Evolutionary conservation across 257 asterid genomes (phyloP), one percentile per base, ranked within the genome.

Genomic region (Capsicum pubescens): DNA sequence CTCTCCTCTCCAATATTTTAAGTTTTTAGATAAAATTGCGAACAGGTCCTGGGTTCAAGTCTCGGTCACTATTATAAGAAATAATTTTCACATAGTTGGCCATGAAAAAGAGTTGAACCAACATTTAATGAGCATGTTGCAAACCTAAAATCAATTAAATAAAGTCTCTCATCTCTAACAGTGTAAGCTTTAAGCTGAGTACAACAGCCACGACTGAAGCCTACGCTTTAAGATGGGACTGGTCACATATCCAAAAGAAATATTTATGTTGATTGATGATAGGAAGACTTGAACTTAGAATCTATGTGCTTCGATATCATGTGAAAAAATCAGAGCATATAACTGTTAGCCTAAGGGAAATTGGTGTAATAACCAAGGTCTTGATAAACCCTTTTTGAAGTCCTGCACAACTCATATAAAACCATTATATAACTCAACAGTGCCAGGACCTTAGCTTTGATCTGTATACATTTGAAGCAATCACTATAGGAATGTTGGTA

Each of bases 391-490:
- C 77, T 8, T 68, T 39, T 15, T 2, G 54, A 69, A 69, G 77
- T 69, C 15, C 77, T 16, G 15, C 76, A 39, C 32, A 69, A 8
- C 54, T 69, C 77, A 69, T 36, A 16, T 1, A 54, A 39, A 69
- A 69, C 54, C 54, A 69, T 26, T 69, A 16, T 69, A 69, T 39
- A 39, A 69, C 77, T 69, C 77, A 69, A 69, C 32, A 69, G 77
- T 16, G 3, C 77, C 77, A 69, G 77, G 77, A 39, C 77, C 77
- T 39, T 15, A 39, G 14, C 52, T 69, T 14, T 69, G 54, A 69
- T 68, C 76, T 68, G 52, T 21, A 36, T 35, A 36, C 16, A 36
- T 15, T 68, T 68, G 39, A 15, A 15, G 32, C 77, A 68, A 68
- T 68, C 77, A 39, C 3, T 68, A 39, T 68, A 15, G 77, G 69